Percentiles rank a stretch among this genome's conserved stretches.
These are phyloP conservation scores for Russula ochroleuca DNA, from an alignment of 768 basidiomycete species.

Conservation along the genomic window DNA sequence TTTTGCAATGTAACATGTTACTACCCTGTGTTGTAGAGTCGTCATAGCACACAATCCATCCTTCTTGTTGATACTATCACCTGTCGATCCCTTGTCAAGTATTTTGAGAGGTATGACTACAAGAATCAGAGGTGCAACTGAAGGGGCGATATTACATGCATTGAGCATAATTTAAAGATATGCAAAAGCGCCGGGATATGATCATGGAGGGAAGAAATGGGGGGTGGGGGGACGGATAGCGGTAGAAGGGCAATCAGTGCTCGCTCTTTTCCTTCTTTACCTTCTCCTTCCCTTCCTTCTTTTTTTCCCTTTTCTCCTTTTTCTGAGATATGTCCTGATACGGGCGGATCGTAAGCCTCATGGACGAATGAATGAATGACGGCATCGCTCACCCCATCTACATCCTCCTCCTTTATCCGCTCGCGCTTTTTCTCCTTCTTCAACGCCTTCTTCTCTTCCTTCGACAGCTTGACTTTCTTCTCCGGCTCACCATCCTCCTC, in stretches of 20 bases:
- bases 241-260: conserved; percentile 30
- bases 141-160: conserved; percentile 24
- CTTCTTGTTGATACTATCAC: no score
- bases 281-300: conserved; percentile 41
- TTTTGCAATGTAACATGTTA: no score
- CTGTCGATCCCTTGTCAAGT: background rate
- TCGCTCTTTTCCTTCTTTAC: conserved; percentile 55
- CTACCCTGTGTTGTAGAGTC: no score
- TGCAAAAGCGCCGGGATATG: conserved; percentile 22
- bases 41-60: no score
- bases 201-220: conserved; percentile 2
- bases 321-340: conserved; percentile 36
- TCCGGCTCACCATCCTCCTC: conserved; percentile 52
- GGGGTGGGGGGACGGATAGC: background rate
- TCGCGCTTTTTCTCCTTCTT: conserved; percentile 73
- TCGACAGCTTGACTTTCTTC: conserved; percentile 74
- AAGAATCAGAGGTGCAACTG: background rate
- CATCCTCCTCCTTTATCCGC: conserved; percentile 46
- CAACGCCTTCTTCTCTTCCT: conserved; percentile 82
- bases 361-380: conserved; percentile 8
- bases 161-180: conserved; percentile 23
- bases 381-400: conserved; percentile 37
- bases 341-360: background rate
- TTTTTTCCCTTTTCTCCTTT: conserved; percentile 41
- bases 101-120: background rate